Evolutionary conservation across 768 basidiomycete genomes (phyloP).

Genomic region (Lentinula edodes): DNA sequence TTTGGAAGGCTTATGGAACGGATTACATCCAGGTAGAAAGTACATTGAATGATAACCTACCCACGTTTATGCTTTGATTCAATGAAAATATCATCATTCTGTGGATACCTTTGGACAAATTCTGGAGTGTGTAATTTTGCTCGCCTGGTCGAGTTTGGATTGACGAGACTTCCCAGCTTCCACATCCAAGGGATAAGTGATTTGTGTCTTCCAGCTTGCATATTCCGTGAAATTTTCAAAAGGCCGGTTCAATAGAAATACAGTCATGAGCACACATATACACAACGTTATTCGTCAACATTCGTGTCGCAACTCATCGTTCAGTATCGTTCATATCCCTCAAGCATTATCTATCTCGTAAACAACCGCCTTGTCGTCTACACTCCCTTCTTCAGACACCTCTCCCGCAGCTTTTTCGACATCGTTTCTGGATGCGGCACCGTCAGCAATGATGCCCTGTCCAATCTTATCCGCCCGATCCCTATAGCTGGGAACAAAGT

Average conservation of each 20-base stretch:
- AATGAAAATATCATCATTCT: background rate
- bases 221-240: too few relatives aligned
- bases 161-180: too few relatives aligned
- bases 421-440: background rate
- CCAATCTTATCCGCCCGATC: background rate
- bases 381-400: background rate
- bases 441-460: background rate
- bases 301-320: too few relatives aligned
- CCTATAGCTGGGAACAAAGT: slow-evolving; percentile 22
- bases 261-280: background rate
- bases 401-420: background rate
- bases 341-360: background rate
- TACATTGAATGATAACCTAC: background rate
- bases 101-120: too few relatives aligned
- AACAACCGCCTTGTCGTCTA: background rate
- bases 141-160: too few relatives aligned
- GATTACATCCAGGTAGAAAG: background rate
- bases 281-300: background rate
- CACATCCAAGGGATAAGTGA: too few relatives aligned
- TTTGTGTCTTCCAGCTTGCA: too few relatives aligned
- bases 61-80: background rate
- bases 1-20: background rate
- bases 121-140: too few relatives aligned
- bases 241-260: background rate
- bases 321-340: background rate